These are phyloP conservation scores for Coffea eugenioides DNA, from an alignment of 257 asterid genomes.

Conservation along the genomic window DNA sequence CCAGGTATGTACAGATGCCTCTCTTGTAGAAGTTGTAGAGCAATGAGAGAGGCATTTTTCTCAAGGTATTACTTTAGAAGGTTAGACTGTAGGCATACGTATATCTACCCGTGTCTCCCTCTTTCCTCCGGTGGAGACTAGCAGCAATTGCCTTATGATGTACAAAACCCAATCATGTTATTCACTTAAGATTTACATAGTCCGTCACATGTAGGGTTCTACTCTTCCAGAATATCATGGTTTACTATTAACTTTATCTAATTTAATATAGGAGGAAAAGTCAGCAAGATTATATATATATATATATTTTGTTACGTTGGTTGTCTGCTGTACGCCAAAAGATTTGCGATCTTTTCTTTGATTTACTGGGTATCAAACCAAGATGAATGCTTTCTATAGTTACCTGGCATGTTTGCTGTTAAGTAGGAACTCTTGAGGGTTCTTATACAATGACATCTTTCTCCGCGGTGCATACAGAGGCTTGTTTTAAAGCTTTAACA, in stretches of 20 bases:
- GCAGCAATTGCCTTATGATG: background rate
- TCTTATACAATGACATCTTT: background rate
- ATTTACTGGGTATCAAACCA: background rate
- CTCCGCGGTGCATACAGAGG: background rate
- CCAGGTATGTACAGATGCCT: background rate
- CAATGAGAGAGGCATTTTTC: background rate
- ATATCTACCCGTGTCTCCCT: background rate
- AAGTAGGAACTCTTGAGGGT: background rate
- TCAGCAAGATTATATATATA: background rate
- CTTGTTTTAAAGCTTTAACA: slow-evolving; percentile 12
- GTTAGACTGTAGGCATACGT: background rate
- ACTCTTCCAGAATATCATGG: background rate
- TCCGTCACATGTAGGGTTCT: too few species aligned
- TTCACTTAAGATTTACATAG: background rate
- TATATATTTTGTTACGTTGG: background rate
- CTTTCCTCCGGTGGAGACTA: background rate
- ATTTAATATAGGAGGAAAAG: background rate
- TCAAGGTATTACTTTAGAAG: background rate
- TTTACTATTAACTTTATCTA: background rate
- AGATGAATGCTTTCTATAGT: too few species aligned
- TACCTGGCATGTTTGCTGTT: background rate
- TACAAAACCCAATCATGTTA: background rate
- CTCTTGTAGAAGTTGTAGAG: too few species aligned
- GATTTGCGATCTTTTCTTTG: background rate
- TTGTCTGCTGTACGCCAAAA: background rate